These are phyloP conservation scores for Ormosia semicastrata DNA, from an alignment of 306 rosid species.

Conservation along the genomic window DNA sequence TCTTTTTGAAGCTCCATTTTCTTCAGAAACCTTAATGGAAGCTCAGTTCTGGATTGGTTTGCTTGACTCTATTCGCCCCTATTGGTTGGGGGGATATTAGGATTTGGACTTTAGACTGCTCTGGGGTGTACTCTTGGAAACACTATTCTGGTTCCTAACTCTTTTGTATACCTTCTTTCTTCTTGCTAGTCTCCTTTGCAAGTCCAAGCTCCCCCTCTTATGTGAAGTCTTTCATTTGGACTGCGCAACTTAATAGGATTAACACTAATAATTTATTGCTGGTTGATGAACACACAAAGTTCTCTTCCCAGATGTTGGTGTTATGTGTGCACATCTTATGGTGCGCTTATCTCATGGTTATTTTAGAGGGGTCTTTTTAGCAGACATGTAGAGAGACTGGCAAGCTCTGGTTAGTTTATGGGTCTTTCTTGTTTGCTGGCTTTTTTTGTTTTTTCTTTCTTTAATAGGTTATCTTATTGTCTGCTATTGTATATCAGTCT, in stretches of 20 bases:
- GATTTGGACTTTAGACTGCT: slow-evolving; percentile 20
- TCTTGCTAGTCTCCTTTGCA: neutral
- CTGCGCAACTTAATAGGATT: neutral
- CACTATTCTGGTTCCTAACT: neutral
- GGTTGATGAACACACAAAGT: neutral
- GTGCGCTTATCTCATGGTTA: neutral
- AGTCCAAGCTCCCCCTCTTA: neutral
- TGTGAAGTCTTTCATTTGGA: neutral
- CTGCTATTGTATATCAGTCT: neutral
- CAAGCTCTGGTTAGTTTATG: neutral
- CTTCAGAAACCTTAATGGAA: neutral
- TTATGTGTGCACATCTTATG: neutral
- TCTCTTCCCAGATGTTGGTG: neutral
- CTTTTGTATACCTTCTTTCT: neutral
- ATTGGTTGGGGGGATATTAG: neutral
- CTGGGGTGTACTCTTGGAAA: neutral
- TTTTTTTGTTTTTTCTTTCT: neutral
- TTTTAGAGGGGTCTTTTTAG: neutral
- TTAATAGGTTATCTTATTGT: neutral
- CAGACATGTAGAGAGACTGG: neutral
- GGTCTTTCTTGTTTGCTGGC: neutral
- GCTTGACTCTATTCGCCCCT: neutral
- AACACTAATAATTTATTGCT: neutral
- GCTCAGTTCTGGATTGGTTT: neutral
- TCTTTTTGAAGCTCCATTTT: neutral